Conservation (phyloP, 176 grass and related monocot species). For the Urochloa ruziziensis region DNA sequence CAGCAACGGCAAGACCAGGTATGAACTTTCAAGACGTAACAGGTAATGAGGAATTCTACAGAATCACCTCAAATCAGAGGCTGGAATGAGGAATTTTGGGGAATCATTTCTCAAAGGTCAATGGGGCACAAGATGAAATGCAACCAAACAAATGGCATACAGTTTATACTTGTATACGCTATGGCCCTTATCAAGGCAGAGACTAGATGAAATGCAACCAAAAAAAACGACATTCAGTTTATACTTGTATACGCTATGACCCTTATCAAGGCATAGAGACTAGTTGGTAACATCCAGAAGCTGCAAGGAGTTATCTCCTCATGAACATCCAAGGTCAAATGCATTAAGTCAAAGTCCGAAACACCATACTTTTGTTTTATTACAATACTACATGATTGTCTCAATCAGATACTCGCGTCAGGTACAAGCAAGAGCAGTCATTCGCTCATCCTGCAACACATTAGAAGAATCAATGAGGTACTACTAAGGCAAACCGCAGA, state of each 20-base stretch:
- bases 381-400: neutral
- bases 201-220: neutral
- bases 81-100: neutral
- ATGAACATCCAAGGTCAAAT: neutral
- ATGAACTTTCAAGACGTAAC: neutral
- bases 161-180: neutral
- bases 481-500: neutral
- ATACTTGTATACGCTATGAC: neutral
- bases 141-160: neutral
- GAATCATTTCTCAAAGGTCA: neutral
- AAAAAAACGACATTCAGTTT: neutral
- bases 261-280: neutral
- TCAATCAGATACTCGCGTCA: neutral
- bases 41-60: neutral
- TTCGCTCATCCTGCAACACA: slow-evolving; percentile 5
- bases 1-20: neutral
- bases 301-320: neutral
- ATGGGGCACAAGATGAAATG: neutral
- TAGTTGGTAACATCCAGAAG: neutral
- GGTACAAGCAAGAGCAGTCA: neutral
- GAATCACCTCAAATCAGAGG: neutral
- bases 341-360: neutral
- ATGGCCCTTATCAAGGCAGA: neutral
- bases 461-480: slow-evolving; percentile 1
- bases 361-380: neutral